A percentile compares a stretch with the other conserved stretches of the same genome.
phyloP scores from a whole-genome alignment of 495 filamentous ascomycete genomes.

The Penicillium mononematosum region DNA sequence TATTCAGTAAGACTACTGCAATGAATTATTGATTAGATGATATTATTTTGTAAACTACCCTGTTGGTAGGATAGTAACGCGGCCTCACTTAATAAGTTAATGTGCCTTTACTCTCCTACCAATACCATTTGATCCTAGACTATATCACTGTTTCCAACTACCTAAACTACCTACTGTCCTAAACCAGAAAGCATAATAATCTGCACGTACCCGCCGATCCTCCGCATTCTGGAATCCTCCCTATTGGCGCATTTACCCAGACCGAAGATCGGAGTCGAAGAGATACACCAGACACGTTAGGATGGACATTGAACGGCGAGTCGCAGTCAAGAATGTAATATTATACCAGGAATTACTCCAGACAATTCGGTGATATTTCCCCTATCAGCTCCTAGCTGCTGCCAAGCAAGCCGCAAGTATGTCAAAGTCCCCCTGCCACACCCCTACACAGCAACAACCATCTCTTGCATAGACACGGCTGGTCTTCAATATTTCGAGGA shows the following conservation, averaged over 20 bases:
- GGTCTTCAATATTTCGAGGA: background rate
- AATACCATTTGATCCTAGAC: background rate
- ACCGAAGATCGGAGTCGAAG: background rate
- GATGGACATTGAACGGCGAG: too few species aligned
- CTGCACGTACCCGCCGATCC: conserved; percentile 3
- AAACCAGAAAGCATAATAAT: background rate
- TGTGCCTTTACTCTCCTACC: background rate
- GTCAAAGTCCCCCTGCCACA: background rate
- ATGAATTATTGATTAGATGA: conserved; percentile 19
- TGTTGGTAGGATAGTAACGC: background rate
- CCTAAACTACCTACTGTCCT: background rate
- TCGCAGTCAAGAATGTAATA: background rate
- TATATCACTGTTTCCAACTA: background rate
- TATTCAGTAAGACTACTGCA: conserved; percentile 4
- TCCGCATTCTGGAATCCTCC: conserved; percentile 1
- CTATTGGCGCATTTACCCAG: background rate
- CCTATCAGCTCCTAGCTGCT: background rate
- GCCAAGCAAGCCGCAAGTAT: background rate
- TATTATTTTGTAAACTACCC: background rate
- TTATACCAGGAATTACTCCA: background rate
- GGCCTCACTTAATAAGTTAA: too few species aligned
- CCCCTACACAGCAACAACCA: background rate
- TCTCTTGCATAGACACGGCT: background rate
- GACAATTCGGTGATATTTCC: background rate
- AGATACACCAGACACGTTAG: background rate